Evolutionary conservation across 495 filamentous ascomycete genomes (phyloP).

Genomic region (Chaetomium fimeti): DNA sequence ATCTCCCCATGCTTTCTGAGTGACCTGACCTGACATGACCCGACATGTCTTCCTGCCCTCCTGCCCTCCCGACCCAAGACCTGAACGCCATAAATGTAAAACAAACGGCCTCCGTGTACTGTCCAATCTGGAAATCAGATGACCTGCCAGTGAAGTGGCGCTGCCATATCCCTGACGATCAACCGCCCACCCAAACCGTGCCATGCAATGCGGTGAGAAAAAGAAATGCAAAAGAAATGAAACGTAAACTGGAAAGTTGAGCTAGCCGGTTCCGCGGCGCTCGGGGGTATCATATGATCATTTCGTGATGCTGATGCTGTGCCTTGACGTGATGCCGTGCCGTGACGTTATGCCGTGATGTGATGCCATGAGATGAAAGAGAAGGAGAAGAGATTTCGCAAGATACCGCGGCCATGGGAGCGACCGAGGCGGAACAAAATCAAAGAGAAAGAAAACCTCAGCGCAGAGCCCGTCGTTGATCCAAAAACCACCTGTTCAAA

Average conservation of each 20-base stretch:
- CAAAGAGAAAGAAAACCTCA: slow-evolving; percentile 14
- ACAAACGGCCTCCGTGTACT: background rate
- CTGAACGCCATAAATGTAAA: slow-evolving; percentile 2
- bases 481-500: background rate
- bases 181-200: background rate
- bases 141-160: background rate
- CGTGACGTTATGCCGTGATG: slow-evolving; percentile 12
- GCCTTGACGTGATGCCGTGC: slow-evolving; percentile 13
- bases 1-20: background rate
- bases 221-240: background rate
- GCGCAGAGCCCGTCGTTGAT: background rate
- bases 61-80: background rate
- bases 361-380: slow-evolving; percentile 7
- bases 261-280: slow-evolving; percentile 4
- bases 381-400: background rate
- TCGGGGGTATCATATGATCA: slow-evolving; percentile 24
- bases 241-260: slow-evolving; percentile 4
- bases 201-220: slow-evolving; percentile 15
- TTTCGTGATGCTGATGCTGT: slow-evolving; percentile 20
- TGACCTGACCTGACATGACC: too few species aligned
- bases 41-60: background rate
- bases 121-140: slow-evolving; percentile 12
- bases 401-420: background rate
- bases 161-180: slow-evolving; percentile 3
- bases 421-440: background rate